Percentiles rank a stretch among this genome's conserved stretches.
These are phyloP conservation scores for Umbelopsis vinacea DNA, from an alignment of 192 early-diverging fungal species.

Conservation along the genomic window DNA sequence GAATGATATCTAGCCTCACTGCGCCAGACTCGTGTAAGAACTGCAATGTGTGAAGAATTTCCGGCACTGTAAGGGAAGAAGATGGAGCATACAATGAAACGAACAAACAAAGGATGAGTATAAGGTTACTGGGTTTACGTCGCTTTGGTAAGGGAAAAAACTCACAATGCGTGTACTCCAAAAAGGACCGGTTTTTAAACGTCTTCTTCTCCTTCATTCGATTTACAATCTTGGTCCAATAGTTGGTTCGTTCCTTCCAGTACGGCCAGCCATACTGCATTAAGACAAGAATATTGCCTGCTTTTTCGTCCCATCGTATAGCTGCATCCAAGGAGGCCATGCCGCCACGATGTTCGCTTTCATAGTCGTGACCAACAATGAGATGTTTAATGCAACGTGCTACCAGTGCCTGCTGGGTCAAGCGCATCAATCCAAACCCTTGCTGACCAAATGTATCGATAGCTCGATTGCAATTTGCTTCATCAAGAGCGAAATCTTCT, in stretches of 20 bases:
- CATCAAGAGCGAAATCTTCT: slow-evolving; percentile 34
- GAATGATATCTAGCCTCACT: slow-evolving; percentile 35
- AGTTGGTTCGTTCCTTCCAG: slow-evolving; percentile 33
- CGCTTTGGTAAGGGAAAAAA: background rate
- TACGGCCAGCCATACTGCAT: slow-evolving; percentile 46
- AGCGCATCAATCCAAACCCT: slow-evolving; percentile 40
- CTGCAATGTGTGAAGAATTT: slow-evolving; percentile 35
- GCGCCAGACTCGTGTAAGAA: slow-evolving; percentile 29
- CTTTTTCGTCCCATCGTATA: slow-evolving; percentile 41
- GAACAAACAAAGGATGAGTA: background rate
- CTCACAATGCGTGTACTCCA: slow-evolving; percentile 40
- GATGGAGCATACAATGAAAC: no score
- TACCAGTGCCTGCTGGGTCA: slow-evolving; percentile 34
- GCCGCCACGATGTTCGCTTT: slow-evolving; percentile 23
- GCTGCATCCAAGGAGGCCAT: slow-evolving; percentile 40
- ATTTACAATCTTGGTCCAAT: slow-evolving; percentile 35
- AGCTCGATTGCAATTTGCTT: slow-evolving; percentile 33
- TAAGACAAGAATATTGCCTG: slow-evolving; percentile 35
- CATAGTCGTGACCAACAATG: slow-evolving; percentile 38
- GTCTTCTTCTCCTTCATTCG: slow-evolving; percentile 36
- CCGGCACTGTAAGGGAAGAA: slow-evolving; percentile 22
- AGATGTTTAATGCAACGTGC: slow-evolving; percentile 42
- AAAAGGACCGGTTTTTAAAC: slow-evolving; percentile 37
- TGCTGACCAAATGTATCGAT: slow-evolving; percentile 30
- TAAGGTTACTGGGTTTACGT: no score